Conservation (phyloP, 2,329 filamentous ascomycete species). For the Fusarium abutilonis region DNA sequence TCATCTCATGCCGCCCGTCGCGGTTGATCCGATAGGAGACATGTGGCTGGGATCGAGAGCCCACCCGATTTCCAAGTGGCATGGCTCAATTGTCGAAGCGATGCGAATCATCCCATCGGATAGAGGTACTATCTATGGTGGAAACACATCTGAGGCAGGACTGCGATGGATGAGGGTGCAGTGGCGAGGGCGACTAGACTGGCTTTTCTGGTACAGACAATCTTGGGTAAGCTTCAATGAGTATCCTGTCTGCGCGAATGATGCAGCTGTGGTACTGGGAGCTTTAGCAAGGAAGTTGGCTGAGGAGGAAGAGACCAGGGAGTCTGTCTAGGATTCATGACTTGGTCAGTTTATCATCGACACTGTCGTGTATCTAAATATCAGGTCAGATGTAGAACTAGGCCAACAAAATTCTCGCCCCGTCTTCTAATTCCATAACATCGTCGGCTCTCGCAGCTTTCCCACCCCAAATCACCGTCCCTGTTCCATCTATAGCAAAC, state of each 20-base stretch:
- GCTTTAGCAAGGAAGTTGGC: neutral
- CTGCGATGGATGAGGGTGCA: neutral
- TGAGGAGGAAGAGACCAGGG: neutral
- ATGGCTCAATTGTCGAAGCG: neutral
- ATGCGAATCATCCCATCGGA: constrained; percentile 14
- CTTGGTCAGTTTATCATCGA: neutral
- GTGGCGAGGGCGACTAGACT: constrained; percentile 14
- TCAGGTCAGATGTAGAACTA: constrained; percentile 7
- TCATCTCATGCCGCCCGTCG: constrained; percentile 1
- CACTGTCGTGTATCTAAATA: neutral
- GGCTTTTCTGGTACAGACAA: constrained; percentile 6
- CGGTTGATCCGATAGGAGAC: neutral
- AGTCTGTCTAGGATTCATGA: neutral
- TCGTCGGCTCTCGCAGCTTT: constrained; percentile 61
- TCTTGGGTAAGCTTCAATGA: neutral
- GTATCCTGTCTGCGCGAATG: neutral
- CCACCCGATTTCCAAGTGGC: neutral
- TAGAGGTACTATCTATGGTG: neutral
- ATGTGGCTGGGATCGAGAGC: constrained; percentile 10
- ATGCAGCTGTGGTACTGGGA: neutral
- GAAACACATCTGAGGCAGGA: neutral
- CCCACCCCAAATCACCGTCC: constrained; percentile 61
- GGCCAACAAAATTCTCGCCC: constrained; percentile 50
- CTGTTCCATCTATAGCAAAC: constrained; percentile 61
- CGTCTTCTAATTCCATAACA: constrained; percentile 64